phyloP scores from a whole-genome alignment of 2,329 filamentous ascomycete species.

The Albophoma yamanashiensis region DNA sequence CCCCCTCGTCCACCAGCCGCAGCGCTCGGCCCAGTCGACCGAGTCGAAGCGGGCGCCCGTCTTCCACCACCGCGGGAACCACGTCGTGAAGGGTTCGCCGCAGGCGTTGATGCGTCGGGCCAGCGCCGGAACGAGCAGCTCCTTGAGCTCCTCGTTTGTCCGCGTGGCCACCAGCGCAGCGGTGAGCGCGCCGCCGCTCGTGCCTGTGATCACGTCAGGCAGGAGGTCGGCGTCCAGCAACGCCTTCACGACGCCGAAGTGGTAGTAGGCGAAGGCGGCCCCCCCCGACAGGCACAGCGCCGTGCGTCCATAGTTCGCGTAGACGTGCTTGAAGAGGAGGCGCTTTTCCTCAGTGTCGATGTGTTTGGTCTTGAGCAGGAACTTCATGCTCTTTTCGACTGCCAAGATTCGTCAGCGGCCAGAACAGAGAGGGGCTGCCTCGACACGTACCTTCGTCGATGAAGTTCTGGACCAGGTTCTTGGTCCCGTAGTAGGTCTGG shows the following conservation, averaged over 20 bases:
- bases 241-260: conserved; percentile 86
- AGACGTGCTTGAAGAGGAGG: conserved; percentile 73
- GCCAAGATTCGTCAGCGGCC: background rate
- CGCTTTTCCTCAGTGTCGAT: conserved; percentile 66
- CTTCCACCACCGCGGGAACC: conserved; percentile 77
- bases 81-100: conserved; percentile 63
- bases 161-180: conserved; percentile 80
- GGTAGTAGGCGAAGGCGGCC: conserved; percentile 92
- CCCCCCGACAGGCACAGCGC: conserved; percentile 89
- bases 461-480: conserved; percentile 82
- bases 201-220: conserved; percentile 92
- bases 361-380: conserved; percentile 58
- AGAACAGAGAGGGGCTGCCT: no score
- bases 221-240: conserved; percentile 76
- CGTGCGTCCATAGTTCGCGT: conserved; percentile 85
- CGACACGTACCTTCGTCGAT: conserved; percentile 61
- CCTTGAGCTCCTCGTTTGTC: conserved; percentile 82
- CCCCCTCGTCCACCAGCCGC: conserved; percentile 82
- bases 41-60: conserved; percentile 93
- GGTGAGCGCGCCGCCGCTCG: conserved; percentile 84
- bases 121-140: conserved; percentile 77
- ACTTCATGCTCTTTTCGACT: conserved; percentile 56
- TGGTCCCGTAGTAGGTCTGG: conserved; percentile 97
- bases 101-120: conserved; percentile 78
- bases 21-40: conserved; percentile 77